Evolutionary conservation across 805 yeast species (phyloP), one percentile per base, ranked within the genome.

Genomic region (Saturnispora mendoncae): DNA sequence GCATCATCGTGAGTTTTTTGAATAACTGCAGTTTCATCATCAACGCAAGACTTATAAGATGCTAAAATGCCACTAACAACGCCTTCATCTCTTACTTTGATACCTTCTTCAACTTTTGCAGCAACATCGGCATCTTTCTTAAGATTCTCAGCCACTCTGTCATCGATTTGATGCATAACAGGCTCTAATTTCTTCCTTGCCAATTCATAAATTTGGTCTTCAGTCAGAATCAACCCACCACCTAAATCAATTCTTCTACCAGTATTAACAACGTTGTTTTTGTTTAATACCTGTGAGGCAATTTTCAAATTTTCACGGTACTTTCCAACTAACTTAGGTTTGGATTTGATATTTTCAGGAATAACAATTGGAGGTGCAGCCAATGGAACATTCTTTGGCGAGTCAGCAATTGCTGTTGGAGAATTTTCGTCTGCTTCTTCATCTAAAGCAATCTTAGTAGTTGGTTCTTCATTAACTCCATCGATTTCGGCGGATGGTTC

Each of bases 171-270:
- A 34, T 68, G 64, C 52, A 74, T 60, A 29, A 74, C 69, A 4
- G 80, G 80, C 26, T 73, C 71, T 29, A 74, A 76, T 48, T 79
- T 65, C 47, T 62, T 63, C 30, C 71, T 69, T 18, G 80, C 80
- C 52, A 74, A 69, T 38, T 66, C 79, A 49, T 72, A 62, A 46
- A 74, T 67, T 55, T 74, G 76, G 41, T 68, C 69, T 49, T 74
- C 76, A 35, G 79, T 69, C 64, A 74, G 62, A 36, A 54, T 62
- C 54, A 74, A 64, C 15, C 79, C 79, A 34, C 71, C 67, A 42
- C 80, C 80, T 46, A 74, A 60, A 49, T 71, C 69, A 47, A 74
- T 57, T 19, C 67, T 55, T 56, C 71, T 65, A 47, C 69, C 67
- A 2, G 75, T 73, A 51, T 72, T 74, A 43, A 67, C 71, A 45